Evolutionary conservation across 768 basidiomycete species (phyloP).

Genomic region (Trametes coccinea): DNA sequence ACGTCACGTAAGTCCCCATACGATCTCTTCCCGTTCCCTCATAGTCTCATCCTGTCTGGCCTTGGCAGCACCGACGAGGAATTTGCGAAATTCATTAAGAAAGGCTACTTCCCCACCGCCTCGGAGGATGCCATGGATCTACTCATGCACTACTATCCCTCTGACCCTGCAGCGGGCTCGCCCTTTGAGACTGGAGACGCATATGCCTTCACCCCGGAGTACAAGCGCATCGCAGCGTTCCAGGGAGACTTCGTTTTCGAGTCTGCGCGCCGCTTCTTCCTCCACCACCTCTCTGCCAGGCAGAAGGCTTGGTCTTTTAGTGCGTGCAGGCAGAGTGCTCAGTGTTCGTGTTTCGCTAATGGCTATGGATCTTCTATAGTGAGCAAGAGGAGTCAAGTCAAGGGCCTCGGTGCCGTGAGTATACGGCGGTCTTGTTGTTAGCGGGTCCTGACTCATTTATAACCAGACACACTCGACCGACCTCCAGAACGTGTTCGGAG

Average conservation of each 20-base stretch:
- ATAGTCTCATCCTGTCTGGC: too few relatives aligned
- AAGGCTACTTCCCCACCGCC: slow-evolving; percentile 21
- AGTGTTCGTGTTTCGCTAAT: too few relatives aligned
- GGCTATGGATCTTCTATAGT: neutral
- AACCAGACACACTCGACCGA: slow-evolving; percentile 47
- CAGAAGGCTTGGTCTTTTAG: slow-evolving; percentile 39
- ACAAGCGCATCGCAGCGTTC: slow-evolving; percentile 38
- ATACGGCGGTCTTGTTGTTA: neutral
- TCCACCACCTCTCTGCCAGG: slow-evolving; percentile 32
- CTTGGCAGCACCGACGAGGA: slow-evolving; percentile 2
- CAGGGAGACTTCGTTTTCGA: slow-evolving; percentile 40
- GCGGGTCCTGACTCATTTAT: neutral
- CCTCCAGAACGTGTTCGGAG: slow-evolving; percentile 42
- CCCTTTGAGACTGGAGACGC: slow-evolving; percentile 50
- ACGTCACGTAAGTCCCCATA: slow-evolving; percentile 1
- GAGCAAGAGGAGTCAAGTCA: neutral
- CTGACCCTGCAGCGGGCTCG: slow-evolving; percentile 46
- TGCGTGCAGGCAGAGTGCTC: slow-evolving; percentile 18
- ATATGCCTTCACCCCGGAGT: slow-evolving; percentile 45
- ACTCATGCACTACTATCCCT: slow-evolving; percentile 26
- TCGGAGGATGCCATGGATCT: slow-evolving; percentile 10
- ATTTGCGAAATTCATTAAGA: neutral
- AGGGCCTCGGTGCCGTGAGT: slow-evolving; percentile 6
- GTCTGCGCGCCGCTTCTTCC: slow-evolving; percentile 37
- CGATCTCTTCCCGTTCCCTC: neutral